A percentile compares a stretch with the other conserved stretches of the same genome.
Evolutionary conservation across 306 rosid species (phyloP).

Genomic region (Lathyrus tuberosus): DNA sequence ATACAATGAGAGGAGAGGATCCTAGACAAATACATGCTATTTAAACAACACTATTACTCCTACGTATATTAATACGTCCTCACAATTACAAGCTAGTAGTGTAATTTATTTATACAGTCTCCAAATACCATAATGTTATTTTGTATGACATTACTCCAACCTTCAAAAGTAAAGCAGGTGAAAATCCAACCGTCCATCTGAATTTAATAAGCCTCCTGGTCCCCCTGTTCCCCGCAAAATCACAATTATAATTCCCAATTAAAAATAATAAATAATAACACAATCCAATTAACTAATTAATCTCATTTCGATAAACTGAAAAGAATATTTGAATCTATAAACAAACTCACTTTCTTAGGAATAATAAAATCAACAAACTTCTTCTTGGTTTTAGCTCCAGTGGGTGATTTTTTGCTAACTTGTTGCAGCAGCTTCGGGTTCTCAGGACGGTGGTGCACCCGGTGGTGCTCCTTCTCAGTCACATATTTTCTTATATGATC

Average conservation of each 20-base stretch:
- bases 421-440: not conserved
- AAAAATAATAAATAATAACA: not conserved
- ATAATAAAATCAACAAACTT: slow-evolving; percentile 57
- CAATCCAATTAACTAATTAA: not conserved
- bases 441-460: not conserved
- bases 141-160: not conserved
- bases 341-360: slow-evolving; percentile 61
- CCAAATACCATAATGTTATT: not conserved
- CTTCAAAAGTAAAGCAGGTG: not conserved
- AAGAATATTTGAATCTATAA: not conserved
- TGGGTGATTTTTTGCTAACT: slow-evolving; percentile 32
- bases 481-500: slow-evolving; percentile 53
- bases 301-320: not conserved
- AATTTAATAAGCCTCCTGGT: slow-evolving; percentile 54
- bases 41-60: not conserved
- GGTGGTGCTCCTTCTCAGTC: slow-evolving; percentile 30
- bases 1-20: not conserved
- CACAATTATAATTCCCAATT: not conserved
- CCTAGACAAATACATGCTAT: not conserved
- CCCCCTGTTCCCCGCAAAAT: slow-evolving; percentile 41
- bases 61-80: not conserved
- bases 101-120: not conserved
- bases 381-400: slow-evolving; percentile 49
- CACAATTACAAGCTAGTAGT: not conserved
- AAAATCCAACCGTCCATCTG: not conserved